Percentiles rank a stretch among this genome's conserved stretches.
These are phyloP conservation scores for Knufia fluminis DNA, from an alignment of 2,329 filamentous ascomycete genomes.

Conservation along the genomic window DNA sequence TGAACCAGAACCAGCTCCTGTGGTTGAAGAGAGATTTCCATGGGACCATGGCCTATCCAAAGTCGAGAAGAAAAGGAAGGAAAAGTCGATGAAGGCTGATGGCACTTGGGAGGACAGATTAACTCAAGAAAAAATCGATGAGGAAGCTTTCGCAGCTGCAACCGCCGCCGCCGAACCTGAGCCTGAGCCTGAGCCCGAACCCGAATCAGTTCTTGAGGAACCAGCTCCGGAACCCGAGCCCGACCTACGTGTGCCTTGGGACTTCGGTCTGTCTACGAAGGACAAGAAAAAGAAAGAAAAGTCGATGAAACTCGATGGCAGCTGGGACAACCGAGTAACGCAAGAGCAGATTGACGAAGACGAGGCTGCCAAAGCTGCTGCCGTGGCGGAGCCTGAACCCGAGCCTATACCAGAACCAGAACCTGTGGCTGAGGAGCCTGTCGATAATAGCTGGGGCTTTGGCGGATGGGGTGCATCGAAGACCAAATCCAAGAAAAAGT, in stretches of 20 bases:
- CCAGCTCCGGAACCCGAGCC: constrained; percentile 26
- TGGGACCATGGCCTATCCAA: constrained; percentile 19
- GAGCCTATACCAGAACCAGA: constrained; percentile 13
- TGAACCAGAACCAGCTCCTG: constrained; percentile 22
- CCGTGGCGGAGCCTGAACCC: constrained; percentile 8
- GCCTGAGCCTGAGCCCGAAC: constrained; percentile 22
- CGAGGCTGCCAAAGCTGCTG: neutral
- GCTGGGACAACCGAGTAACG: constrained; percentile 2
- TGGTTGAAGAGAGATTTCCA: constrained; percentile 18
- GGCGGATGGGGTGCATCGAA: constrained; percentile 24
- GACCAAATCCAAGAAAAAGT: constrained; percentile 36
- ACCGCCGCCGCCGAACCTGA: neutral
- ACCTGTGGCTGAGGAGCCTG: constrained; percentile 25
- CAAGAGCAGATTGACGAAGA: constrained; percentile 9
- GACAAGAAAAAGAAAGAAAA: constrained; percentile 15
- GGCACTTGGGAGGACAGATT: constrained; percentile 15
- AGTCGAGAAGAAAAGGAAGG: constrained; percentile 31
- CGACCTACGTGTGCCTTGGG: constrained; percentile 8
- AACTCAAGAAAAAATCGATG: constrained; percentile 15
- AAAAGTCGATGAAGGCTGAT: constrained; percentile 42
- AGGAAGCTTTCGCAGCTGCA: constrained; percentile 3
- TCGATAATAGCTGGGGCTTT: constrained; percentile 27
- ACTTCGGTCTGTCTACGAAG: constrained; percentile 7
- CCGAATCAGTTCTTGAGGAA: constrained; percentile 29
- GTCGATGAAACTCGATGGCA: constrained; percentile 12